These are phyloP conservation scores for Aspergillus flavus DNA, from an alignment of 2,329 filamentous ascomycete species.

Conservation along the genomic window DNA sequence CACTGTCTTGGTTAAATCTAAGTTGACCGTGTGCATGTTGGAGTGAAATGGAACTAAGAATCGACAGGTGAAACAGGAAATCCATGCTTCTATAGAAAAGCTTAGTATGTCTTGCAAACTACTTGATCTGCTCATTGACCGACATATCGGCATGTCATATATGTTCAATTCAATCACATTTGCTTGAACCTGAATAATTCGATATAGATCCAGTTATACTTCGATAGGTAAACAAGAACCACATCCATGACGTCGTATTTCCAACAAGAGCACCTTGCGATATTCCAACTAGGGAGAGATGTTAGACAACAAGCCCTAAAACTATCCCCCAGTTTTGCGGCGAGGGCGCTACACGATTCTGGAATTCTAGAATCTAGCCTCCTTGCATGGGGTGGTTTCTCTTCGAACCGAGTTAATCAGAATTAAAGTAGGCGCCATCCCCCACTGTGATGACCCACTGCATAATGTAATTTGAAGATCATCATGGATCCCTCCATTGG, in stretches of 20 bases:
- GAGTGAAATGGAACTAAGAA: neutral
- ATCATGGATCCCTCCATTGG: conserved; percentile 4
- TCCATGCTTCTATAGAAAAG: neutral
- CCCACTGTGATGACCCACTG: conserved; percentile 23
- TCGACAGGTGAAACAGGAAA: neutral
- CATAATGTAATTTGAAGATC: conserved; percentile 17
- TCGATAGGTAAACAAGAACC: neutral
- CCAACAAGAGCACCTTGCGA: neutral
- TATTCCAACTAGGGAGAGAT: neutral
- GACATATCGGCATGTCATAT: too few relatives aligned
- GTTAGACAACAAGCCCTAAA: neutral
- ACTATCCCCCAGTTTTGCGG: neutral
- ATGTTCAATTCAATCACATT: too few relatives aligned
- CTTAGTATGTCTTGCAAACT: too few relatives aligned
- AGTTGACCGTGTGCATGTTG: neutral
- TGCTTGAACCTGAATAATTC: too few relatives aligned
- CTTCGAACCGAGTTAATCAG: conserved; percentile 17
- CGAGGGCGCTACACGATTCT: neutral
- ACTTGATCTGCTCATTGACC: too few relatives aligned
- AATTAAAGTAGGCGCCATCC: conserved; percentile 29
- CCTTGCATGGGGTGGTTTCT: conserved; percentile 19
- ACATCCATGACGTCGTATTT: too few relatives aligned
- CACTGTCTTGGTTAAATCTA: neutral
- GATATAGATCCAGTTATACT: neutral
- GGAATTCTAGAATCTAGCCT: conserved; percentile 4